Evolutionary conservation across 2,329 filamentous ascomycete genomes (phyloP), one percentile per base, ranked within the genome.

Genomic region (Xylaria hypoxylon): DNA sequence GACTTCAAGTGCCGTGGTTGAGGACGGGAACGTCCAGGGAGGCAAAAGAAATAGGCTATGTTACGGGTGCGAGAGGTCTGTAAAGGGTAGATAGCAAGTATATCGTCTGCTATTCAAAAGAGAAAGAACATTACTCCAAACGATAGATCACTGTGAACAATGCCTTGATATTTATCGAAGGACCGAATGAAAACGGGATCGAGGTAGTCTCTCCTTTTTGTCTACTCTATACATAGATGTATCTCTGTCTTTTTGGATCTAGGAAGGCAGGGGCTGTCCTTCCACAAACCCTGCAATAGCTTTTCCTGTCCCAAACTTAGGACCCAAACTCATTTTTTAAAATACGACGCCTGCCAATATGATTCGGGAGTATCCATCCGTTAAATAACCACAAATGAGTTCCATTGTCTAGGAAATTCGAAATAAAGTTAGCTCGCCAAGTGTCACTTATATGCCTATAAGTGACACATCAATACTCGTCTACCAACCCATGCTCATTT

Each of bases 31-130:
- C 10, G 69, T 62, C 73, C 71, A 13, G 70, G 48, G 47, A 4
- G 55, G 51, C n/a, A 62, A 57, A 4, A 68, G 65, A 62, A 72
- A 75, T 24, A 77, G 77, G 31, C 68, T 93, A 48, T 94, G 92
- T 75, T 93, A 94, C 79, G 92, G 91, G 15, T 94, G 92, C 76
- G 88, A 88, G 74, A 85, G 90, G 75, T 90, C 90, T 55, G 81
- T 88, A 53, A 80, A 59, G 85, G 84, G 62, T 89, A 77, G 52
- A 19, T 50, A 24, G 71, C 59, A 71, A 62, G 70, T 59, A 53
- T 40, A 17, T 31, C 11, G 44, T 13, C 38, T 22, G 31, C 10
- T 22, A 28, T 24, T 11, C 15, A 3, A 42, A 22, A 57, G 15
- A 13, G 38, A 45, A 17, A 28, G 28, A 35, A 56, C 4, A 1